Percentiles rank a stretch among this genome's conserved stretches.
These are phyloP conservation scores for Russula abietina DNA, from an alignment of 768 basidiomycete species.

Conservation along the genomic window DNA sequence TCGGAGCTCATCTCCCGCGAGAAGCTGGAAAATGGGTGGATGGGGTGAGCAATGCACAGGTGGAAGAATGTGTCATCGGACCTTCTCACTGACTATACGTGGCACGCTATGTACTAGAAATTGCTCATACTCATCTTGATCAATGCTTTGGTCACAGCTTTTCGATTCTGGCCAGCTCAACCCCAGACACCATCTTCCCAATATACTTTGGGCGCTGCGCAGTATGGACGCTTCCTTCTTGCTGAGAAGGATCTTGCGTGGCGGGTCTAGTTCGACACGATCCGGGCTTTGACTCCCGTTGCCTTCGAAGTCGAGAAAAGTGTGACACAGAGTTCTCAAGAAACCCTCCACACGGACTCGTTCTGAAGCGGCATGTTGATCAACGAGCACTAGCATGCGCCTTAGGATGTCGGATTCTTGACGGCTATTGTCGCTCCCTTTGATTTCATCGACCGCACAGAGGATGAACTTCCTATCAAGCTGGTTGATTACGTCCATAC, in stretches of 20 bases:
- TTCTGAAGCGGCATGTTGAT: constrained; percentile 99
- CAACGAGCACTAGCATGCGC: constrained; percentile 64
- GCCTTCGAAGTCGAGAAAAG: constrained; percentile 43
- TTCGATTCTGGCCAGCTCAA: constrained; percentile 37
- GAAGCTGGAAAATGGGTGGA: constrained; percentile 39
- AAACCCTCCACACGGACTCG: constrained; percentile 85
- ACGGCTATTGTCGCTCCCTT: constrained; percentile 22
- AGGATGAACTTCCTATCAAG: constrained; percentile 90
- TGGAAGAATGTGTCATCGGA: constrained; percentile 26
- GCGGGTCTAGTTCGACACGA: constrained; percentile 44
- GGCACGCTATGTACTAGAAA: constrained; percentile 60
- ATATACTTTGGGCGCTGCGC: constrained; percentile 40
- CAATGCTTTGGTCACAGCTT: constrained; percentile 25
- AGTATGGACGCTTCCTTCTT: constrained; percentile 53
- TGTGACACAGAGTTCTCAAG: constrained; percentile 65
- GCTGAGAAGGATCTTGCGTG: constrained; percentile 60
- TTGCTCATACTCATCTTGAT: constrained; percentile 50
- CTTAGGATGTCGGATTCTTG: constrained; percentile 21
- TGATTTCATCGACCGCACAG: constrained; percentile 45
- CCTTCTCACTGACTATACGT: constrained; percentile 65
- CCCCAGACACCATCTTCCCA: constrained; percentile 64
- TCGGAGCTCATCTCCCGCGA: constrained; percentile 64
- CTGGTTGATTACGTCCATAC: constrained; percentile 66
- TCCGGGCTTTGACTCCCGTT: constrained; percentile 32
- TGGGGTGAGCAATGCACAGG: constrained; percentile 1